A percentile compares a stretch with the other conserved stretches of the same genome.
Conservation (phyloP, 2,329 filamentous ascomycete species). For the Atkinsonella hypoxylon region DNA sequence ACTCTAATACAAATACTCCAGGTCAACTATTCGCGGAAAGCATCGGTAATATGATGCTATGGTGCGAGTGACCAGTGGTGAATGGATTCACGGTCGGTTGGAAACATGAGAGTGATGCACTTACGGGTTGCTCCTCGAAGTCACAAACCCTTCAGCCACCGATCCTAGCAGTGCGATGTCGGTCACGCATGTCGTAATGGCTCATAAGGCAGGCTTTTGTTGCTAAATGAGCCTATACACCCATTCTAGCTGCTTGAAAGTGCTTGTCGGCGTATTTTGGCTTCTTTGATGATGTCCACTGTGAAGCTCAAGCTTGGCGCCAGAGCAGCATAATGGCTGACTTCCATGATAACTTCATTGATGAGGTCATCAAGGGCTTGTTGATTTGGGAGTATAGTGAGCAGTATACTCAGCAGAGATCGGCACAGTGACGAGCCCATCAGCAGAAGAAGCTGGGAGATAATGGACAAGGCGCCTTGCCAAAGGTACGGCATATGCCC, state of each 20-base stretch:
- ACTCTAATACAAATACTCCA: too few relatives aligned
- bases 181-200: too few relatives aligned
- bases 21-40: too few relatives aligned
- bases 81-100: too few relatives aligned
- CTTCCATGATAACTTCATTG: constrained; percentile 62
- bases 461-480: constrained; percentile 74
- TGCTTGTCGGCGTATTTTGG: constrained; percentile 57
- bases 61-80: too few relatives aligned
- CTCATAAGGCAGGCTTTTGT: not conserved
- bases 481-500: constrained; percentile 79
- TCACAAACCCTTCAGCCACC: too few relatives aligned
- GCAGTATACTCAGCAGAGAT: constrained; percentile 54
- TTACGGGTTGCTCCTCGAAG: too few relatives aligned
- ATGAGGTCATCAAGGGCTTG: constrained; percentile 64
- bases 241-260: constrained; percentile 39
- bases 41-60: too few relatives aligned
- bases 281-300: constrained; percentile 72
- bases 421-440: constrained; percentile 79
- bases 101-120: too few relatives aligned
- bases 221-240: not conserved
- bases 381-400: constrained; percentile 40
- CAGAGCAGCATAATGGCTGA: constrained; percentile 61
- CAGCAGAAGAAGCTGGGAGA: constrained; percentile 68
- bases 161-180: too few relatives aligned
- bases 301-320: constrained; percentile 65